Evolutionary conservation across 2,329 filamentous ascomycete genomes (phyloP), one percentile per base, ranked within the genome.

Genomic region (Xylaria sp.): DNA sequence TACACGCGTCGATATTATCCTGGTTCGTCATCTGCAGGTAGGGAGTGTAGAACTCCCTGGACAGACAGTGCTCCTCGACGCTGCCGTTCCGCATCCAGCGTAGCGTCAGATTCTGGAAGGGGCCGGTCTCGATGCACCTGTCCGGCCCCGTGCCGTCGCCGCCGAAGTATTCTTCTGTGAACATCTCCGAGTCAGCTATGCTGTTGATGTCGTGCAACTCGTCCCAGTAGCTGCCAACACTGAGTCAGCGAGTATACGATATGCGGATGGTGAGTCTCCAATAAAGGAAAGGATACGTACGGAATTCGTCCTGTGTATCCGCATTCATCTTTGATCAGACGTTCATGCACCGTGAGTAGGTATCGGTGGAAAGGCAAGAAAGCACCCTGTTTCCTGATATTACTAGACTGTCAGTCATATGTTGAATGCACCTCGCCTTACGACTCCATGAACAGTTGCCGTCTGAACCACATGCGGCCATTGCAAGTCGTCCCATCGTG

Each of bases 321-420:
- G n/a, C 66, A 68, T 35, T 68, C 64, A 1, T 66, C 51, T 15
- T 57, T 63, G 37, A 68, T 45, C 0, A 63, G 28, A 23, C 50
- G 37, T 37, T 62, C 61, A 43, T 68, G 61, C 4, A 46, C 35
- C 0, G 57, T 64, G n/a, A 68, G 38, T 17, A 61, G 49, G 47
- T 68, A 68, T 33, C 66, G 52, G 19, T 64, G 66, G 23, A 61
- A 66, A 8, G 66, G 66, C 2, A 68, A 60, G 42, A 68, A 68
- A 21, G 47, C 49, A n/a, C 47, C 62, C 62, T 61, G 14, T 28
- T 11, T 38, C 31, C 47, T 52, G 19, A 38, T 25, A 21, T 38
- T 38, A 46, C n/a, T 2, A 15, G 19, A 45, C 8, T 15, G 8
- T 15, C 2, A 19, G 15, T 38, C 15, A 28, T 52, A 15, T 4